A percentile compares a stretch with the other conserved stretches of the same genome.
phyloP scores from a whole-genome alignment of 1,139 yeast species.

The Spathaspora sp. region DNA sequence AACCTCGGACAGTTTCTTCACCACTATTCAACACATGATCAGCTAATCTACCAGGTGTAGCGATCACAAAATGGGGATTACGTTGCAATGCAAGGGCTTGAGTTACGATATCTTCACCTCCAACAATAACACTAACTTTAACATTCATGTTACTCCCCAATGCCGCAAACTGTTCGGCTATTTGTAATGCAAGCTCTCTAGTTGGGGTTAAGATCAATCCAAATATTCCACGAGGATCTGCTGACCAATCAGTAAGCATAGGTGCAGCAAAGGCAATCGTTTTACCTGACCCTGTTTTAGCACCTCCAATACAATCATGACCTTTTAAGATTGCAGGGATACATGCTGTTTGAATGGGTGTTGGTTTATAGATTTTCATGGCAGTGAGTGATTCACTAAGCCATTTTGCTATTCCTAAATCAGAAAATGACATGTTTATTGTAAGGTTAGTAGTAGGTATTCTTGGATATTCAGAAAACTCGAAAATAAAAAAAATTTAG shows the following conservation, averaged over 20 bases:
- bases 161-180: slow-evolving; percentile 95
- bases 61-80: slow-evolving; percentile 91
- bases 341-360: slow-evolving; percentile 84
- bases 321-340: slow-evolving; percentile 84
- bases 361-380: slow-evolving; percentile 82
- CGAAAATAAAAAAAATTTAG: background rate
- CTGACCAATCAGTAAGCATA: slow-evolving; percentile 90
- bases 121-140: slow-evolving; percentile 78
- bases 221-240: slow-evolving; percentile 89
- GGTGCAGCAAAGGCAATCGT: slow-evolving; percentile 98
- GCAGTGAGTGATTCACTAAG: slow-evolving; percentile 74
- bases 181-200: slow-evolving; percentile 91
- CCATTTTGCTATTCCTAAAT: slow-evolving; percentile 84
- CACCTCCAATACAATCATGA: slow-evolving; percentile 95
- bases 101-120: slow-evolving; percentile 89
- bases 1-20: slow-evolving; percentile 80
- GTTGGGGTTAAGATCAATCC: slow-evolving; percentile 93
- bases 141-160: slow-evolving; percentile 88
- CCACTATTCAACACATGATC: slow-evolving; percentile 89
- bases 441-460: background rate
- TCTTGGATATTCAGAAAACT: background rate
- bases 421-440: slow-evolving; percentile 47
- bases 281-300: slow-evolving; percentile 97
- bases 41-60: slow-evolving; percentile 96
- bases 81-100: slow-evolving; percentile 81